Evolutionary conservation across 495 filamentous ascomycete genomes (phyloP), one percentile per base, ranked within the genome.

Genomic region (Hypoxylon crocopeplum): DNA sequence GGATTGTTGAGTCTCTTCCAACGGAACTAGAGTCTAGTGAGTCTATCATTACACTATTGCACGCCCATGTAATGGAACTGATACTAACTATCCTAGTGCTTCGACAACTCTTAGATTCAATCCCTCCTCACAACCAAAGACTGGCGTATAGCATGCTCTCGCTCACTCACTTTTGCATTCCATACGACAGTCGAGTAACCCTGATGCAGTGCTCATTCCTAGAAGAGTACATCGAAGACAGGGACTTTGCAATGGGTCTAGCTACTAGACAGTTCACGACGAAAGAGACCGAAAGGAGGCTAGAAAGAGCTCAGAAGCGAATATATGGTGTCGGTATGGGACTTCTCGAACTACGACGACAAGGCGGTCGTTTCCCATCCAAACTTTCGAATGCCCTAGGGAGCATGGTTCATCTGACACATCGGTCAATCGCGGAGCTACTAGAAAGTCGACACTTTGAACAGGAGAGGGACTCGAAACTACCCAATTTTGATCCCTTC

Each of bases 391-490:
- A 45, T 2, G 16, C 21, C 0, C 15, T 61, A 5, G 55, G 55
- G 15, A 10, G 20, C 21, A 8, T 8, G 13, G 56, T 64, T 48
- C 44, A 27, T 19, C 33, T 60, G 15, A 64, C 47, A 59, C 67
- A 69, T 55, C 63, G 63, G 32, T 69, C 67, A 11, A 55, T 69
- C 16, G 34, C 33, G 5, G 67, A 67, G 30, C 67, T 64, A 45
- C 38, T 69, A 12, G 48, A 55, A 36, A 48, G 54, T 34, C 40
- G 40, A 29, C 12, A 56, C 32, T 48, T 59, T 20, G 34, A 29
- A 32, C 32, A 24, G 25, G 42, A 20, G 8, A 41, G 55, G 29
- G 36, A 61, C 22, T 19, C 22, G 8, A 17, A 63, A 27, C 25
- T 56, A 0, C 22, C 33, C 3, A 30, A 7, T 5, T 64, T 63